Base-by-base conservation (phyloP, 2,329 filamentous ascomycete genomes). In the Exophiala viscosa region DNA sequence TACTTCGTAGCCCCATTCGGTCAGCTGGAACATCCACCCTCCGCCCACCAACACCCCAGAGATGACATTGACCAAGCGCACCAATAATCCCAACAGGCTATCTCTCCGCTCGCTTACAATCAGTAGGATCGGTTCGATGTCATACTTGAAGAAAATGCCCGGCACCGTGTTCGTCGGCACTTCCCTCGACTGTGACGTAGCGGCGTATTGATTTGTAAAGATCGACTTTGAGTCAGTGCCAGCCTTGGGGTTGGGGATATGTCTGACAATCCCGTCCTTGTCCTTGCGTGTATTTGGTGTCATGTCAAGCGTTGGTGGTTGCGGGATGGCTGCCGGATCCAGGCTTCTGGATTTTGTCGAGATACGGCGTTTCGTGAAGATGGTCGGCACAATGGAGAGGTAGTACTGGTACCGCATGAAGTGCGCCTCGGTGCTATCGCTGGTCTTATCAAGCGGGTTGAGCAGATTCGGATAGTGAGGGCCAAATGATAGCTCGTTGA, bases 321-420 rank as follows among this genome's bases (percentile, higher is more conserved):
- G 62, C 61, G 64, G 70, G 60, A 60, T 69, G 52, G 64, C 68
- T 34, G 64, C 69, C 34, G 72, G 70, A 46, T 77, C 76, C 11
- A 76, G 67, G 10, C 65, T 66, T 48, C 66, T 62, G 45, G 61
- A 57, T 48, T 67, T 33, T 17, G 58, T 61, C 17, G 60, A 55
- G 43, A 64, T 57, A 32, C 60, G 52, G 6, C 59, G 78, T 54
- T 86, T 79, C 69, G 83, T 90, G 78, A 97, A 99, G 65, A 95
- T 82, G 4, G 93, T 99, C 2, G 93, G 93, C 2, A 99, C 93
- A 34, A 99, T 81, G 35, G 88, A 95, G 67, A 97, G 79, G 76
- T 93, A 97, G 80, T 99, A 99, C 73, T 99, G 93, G 76, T 90
- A 97, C 73, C 93, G 95, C 81, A 92, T 86, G 77, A 96, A 97